Percentiles rank a stretch among this genome's conserved stretches.
Conservation (phyloP, 2,329 filamentous ascomycete genomes). For the Fusarium nurragi region DNA sequence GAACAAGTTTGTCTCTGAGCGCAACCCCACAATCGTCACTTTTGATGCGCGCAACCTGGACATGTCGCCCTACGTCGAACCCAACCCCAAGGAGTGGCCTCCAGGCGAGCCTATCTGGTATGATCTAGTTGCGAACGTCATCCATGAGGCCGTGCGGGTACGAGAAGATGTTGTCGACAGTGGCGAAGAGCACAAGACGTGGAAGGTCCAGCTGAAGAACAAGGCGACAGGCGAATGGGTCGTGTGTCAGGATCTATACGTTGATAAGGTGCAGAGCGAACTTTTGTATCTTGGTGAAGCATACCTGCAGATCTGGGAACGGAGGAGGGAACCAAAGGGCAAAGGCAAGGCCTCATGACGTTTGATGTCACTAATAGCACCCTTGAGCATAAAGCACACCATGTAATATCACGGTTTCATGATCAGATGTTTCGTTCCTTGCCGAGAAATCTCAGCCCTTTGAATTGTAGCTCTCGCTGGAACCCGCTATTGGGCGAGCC, state of each 20-base stretch:
- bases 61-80: slow-evolving; percentile 90
- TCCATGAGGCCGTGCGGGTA: slow-evolving; percentile 81
- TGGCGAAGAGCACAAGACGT: slow-evolving; percentile 86
- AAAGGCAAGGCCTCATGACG: slow-evolving; percentile 47
- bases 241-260: slow-evolving; percentile 91
- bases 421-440: background rate
- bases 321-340: slow-evolving; percentile 66
- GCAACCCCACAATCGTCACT: slow-evolving; percentile 97
- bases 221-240: slow-evolving; percentile 88
- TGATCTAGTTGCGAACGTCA: slow-evolving; percentile 95
- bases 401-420: slow-evolving; percentile 30
- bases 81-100: slow-evolving; percentile 75
- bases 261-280: slow-evolving; percentile 89
- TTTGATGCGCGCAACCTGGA: slow-evolving; percentile 87
- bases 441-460: slow-evolving; percentile 28
- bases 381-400: background rate
- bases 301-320: slow-evolving; percentile 97
- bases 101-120: slow-evolving; percentile 89
- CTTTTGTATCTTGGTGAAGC: slow-evolving; percentile 92
- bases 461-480: slow-evolving; percentile 36
- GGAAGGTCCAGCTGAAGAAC: slow-evolving; percentile 91
- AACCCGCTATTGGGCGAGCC: slow-evolving; percentile 30
- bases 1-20: slow-evolving; percentile 96
- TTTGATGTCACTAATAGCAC: slow-evolving; percentile 6
- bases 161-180: slow-evolving; percentile 89